Conservation (phyloP, 805 yeast species). For the Metschnikowia baotianmanensis region DNA sequence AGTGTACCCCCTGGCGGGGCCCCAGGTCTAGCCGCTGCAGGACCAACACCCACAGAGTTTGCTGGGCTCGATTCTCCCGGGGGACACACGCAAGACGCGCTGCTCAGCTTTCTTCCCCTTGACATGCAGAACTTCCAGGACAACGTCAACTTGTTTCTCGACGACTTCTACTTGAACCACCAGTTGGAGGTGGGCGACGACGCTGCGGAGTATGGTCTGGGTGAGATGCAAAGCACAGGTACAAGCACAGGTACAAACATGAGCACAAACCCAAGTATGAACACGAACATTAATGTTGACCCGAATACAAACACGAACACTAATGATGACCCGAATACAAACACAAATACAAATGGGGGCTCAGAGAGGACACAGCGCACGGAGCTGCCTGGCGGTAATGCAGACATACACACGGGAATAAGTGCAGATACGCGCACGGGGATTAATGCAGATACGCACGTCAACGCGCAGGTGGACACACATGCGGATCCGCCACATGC, state of each 20-base stretch:
- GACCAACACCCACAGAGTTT: no score
- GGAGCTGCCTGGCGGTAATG: no score
- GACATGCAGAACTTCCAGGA: slow-evolving; percentile 27
- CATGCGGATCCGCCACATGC: no score
- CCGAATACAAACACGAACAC: not conserved
- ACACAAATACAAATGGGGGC: no score
- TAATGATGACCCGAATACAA: no score
- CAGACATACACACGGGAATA: no score
- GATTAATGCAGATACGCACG: no score
- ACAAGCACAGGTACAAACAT: not conserved
- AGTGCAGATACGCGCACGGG: no score
- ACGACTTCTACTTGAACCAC: slow-evolving; percentile 27
- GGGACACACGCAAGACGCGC: not conserved
- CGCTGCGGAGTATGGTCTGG: not conserved
- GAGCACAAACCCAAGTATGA: not conserved
- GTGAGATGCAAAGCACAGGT: not conserved
- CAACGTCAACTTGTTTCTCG: slow-evolving; percentile 35
- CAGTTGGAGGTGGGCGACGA: slow-evolving; percentile 1
- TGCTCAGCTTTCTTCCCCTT: slow-evolving; percentile 1
- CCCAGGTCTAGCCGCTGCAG: not conserved
- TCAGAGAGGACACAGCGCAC: no score
- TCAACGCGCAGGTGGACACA: no score
- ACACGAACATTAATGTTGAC: not conserved
- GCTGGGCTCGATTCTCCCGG: no score
- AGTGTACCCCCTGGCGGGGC: not conserved